Evolutionary conservation across 176 grass and related monocot species (phyloP), one percentile per base, ranked within the genome.

Genomic region (Otatea glauca): DNA sequence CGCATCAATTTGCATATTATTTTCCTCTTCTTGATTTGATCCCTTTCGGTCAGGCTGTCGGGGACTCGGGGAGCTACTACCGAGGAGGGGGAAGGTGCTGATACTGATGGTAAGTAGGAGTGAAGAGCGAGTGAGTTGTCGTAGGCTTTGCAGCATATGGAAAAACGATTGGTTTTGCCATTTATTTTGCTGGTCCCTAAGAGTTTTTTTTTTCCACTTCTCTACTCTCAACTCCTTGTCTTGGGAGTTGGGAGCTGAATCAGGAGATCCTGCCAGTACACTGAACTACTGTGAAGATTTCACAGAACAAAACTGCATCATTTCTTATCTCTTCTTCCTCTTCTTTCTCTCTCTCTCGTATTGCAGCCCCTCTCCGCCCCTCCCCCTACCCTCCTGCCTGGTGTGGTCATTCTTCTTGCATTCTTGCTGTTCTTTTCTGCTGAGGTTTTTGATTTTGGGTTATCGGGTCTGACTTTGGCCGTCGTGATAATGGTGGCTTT

Each of bases 181-280:
- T 47, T 74, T 72, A 74, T 75, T 91, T 79, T 83, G 74, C 15
- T 86, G 58, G 64, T 82, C 76, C 48, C 68, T 23, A 65, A 82
- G 51, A 68, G 23, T 24, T 79, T 47, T 88, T 69, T 35, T 23
- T 88, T 69, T 35, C 11, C 56, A 10, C 56, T 59, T 59, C 56
- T 23, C 56, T 59, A 24, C 47, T 59, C 37, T 27, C 48, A 73
- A 78, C 67, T 59, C 79, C n/a, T 82, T 29, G 68, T 68, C 74
- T 90, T 79, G 88, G 88, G 79, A 86, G 88, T 90, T 79, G 88
- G 88, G 79, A 86, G 88, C 79, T 87, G 88, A 73, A 83, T 43
- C 74, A 67, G 59, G 59, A 83, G 79, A 79, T 74, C 79, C 79
- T 74, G 74, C 83, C 74, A 55, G 79, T 79, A 87, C 84, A 74